phyloP scores from a whole-genome alignment of 2,329 filamentous ascomycete genomes.

The Cryphonectria parasitica region DNA sequence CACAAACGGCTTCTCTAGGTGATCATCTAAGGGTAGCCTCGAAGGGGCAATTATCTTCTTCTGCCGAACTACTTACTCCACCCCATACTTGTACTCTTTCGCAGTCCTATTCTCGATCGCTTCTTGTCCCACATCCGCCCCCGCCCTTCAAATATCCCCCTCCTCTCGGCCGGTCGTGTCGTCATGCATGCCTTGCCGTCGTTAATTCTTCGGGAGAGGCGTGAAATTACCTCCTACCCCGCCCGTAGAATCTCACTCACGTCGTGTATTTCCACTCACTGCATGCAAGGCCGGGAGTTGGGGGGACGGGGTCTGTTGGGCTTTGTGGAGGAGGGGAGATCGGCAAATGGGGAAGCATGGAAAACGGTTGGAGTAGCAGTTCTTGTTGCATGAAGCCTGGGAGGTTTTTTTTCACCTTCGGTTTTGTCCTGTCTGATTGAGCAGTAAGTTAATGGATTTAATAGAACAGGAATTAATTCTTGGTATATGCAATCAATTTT shows the following conservation, averaged over 20 bases:
- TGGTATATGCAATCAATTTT: not conserved
- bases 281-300: not conserved
- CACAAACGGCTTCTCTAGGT: not conserved
- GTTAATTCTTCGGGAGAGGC: not conserved
- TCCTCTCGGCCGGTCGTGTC: not conserved
- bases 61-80: not conserved
- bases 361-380: not conserved
- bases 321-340: not conserved
- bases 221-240: not conserved
- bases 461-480: not conserved
- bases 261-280: not conserved
- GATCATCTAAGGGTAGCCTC: not conserved
- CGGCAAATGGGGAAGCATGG: not conserved
- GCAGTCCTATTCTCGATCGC: not conserved
- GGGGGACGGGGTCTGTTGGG: too few relatives aligned
- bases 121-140: not conserved
- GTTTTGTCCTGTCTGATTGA: too few relatives aligned
- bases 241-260: not conserved
- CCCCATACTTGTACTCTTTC: not conserved
- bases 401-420: too few relatives aligned
- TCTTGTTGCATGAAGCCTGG: too few relatives aligned
- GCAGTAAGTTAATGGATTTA: too few relatives aligned
- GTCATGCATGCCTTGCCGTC: not conserved
- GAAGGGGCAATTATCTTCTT: not conserved
- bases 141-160: too few relatives aligned